Evolutionary conservation across 805 yeast species (phyloP).

Genomic region (Suhomyces prunicola): DNA sequence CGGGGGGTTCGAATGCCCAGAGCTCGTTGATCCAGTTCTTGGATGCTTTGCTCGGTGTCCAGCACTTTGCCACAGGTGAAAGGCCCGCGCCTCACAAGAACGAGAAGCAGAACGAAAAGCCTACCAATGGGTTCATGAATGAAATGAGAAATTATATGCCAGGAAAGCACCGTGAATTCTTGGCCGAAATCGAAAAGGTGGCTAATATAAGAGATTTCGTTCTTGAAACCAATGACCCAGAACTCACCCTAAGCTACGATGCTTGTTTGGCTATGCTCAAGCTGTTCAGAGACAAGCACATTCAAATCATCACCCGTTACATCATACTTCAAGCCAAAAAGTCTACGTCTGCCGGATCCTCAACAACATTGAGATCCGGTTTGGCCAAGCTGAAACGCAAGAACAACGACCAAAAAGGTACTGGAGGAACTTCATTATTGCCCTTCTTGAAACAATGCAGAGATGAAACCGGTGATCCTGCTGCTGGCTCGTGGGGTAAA

Average conservation of each 20-base stretch:
- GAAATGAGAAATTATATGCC: constrained; percentile 94
- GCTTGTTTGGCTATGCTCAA: constrained; percentile 88
- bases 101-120: constrained; percentile 3
- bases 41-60: constrained; percentile 72
- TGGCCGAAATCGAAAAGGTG: constrained; percentile 54
- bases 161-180: constrained; percentile 72
- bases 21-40: constrained; percentile 84
- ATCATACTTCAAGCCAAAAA: constrained; percentile 74
- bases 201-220: constrained; percentile 69
- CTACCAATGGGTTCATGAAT: constrained; percentile 55
- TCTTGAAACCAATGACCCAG: constrained; percentile 43
- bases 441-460: constrained; percentile 94
- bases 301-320: constrained; percentile 87
- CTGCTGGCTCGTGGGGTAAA: constrained; percentile 91
- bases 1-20: constrained; percentile 96
- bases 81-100: constrained; percentile 28
- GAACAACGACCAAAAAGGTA: constrained; percentile 66
- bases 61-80: constrained; percentile 76
- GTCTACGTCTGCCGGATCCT: constrained; percentile 50
- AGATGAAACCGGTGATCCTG: constrained; percentile 92
- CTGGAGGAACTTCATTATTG: constrained; percentile 90
- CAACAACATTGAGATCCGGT: constrained; percentile 63
- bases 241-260: constrained; percentile 71
- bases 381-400: constrained; percentile 50
- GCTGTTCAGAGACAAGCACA: constrained; percentile 86